Conservation (phyloP, 768 basidiomycete genomes). For the Leccinum sublutescens region DNA sequence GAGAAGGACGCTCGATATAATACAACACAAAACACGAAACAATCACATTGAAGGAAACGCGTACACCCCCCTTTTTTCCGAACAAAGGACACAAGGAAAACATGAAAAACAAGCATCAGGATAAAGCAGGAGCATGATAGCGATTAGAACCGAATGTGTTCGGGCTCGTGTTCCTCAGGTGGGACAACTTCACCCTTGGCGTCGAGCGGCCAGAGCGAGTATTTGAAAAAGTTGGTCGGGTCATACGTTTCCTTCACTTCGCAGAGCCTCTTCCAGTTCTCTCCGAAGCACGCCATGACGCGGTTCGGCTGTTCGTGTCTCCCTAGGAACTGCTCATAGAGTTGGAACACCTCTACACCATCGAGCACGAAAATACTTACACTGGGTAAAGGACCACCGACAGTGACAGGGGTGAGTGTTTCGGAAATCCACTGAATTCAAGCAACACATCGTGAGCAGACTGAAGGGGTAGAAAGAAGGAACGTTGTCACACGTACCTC, state of each 20-base stretch:
- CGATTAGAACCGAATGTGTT: constrained; percentile 26
- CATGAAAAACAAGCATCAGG: not conserved
- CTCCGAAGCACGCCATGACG: constrained; percentile 65
- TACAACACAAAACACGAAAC: not conserved
- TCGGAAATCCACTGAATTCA: constrained; percentile 68
- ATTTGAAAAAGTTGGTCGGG: constrained; percentile 70
- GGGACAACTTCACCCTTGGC: constrained; percentile 53
- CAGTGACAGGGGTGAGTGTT: constrained; percentile 66
- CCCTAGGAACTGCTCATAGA: constrained; percentile 62
- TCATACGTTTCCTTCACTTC: constrained; percentile 77
- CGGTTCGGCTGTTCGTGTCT: constrained; percentile 64
- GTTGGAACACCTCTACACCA: constrained; percentile 17
- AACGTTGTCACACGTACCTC: constrained; percentile 46
- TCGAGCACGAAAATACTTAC: constrained; percentile 46
- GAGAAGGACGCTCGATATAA: not conserved
- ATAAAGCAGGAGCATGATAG: no score
- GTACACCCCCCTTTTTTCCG: not conserved
- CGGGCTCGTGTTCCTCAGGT: constrained; percentile 60
- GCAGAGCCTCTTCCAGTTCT: constrained; percentile 69
- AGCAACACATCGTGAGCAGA: constrained; percentile 12
- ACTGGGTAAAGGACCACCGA: constrained; percentile 82
- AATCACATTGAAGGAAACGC: not conserved
- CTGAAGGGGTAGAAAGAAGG: not conserved
- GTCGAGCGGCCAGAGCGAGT: constrained; percentile 80
- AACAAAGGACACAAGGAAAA: not conserved